phyloP scores from a whole-genome alignment of 176 grass and related monocot genomes.

The Rhynchospora breviuscula region DNA sequence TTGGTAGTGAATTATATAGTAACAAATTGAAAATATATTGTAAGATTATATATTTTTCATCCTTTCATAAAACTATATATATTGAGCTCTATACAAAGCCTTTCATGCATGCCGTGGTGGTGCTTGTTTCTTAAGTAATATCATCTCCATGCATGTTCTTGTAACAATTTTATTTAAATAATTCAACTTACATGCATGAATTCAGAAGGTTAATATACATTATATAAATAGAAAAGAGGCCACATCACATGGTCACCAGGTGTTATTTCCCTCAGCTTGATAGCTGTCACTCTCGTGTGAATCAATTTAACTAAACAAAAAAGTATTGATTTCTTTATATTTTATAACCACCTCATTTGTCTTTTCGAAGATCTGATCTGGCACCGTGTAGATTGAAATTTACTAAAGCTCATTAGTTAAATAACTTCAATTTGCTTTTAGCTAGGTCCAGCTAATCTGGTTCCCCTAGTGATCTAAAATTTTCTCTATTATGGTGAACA shows the following conservation, averaged over 20 bases:
- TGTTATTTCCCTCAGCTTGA: neutral
- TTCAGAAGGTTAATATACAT: neutral
- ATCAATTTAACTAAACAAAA: constrained; percentile 4
- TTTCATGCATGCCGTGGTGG: neutral
- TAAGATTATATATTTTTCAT: neutral
- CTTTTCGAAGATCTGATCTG: constrained; percentile 24
- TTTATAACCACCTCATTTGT: constrained; percentile 16
- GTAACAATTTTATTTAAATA: neutral
- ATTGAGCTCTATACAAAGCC: neutral
- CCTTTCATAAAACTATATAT: neutral
- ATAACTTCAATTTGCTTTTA: neutral
- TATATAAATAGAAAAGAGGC: neutral
- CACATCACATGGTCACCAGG: constrained; percentile 23
- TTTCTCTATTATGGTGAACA: neutral
- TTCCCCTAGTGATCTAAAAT: neutral
- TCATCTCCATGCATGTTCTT: neutral
- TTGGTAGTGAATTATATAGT: neutral
- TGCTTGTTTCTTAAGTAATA: neutral
- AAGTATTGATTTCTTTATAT: neutral
- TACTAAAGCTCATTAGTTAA: neutral
- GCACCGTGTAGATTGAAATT: constrained; percentile 12
- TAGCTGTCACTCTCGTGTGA: constrained; percentile 23
- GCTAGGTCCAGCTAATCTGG: neutral
- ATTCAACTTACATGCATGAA: neutral
- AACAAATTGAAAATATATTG: neutral